Evolutionary conservation across 768 basidiomycete genomes (phyloP).

Genomic region (Rhodosporidiobolus sp.): DNA sequence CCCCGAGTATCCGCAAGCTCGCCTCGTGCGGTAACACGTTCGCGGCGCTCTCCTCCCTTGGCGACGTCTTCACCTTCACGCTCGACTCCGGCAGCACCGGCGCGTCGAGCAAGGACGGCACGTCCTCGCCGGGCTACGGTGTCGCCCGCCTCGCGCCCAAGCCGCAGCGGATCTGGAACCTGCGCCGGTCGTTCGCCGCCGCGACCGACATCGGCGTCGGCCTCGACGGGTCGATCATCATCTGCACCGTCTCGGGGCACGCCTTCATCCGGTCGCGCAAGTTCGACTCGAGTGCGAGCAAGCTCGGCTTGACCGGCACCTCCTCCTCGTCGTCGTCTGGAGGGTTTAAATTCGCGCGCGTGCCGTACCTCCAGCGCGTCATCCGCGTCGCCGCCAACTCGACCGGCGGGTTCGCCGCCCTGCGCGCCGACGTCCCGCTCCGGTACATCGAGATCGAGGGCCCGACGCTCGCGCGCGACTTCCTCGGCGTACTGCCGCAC

Average conservation of each 20-base stretch:
- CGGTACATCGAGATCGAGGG: conserved; percentile 60
- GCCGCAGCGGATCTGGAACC: conserved; percentile 86
- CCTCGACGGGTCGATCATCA: conserved; percentile 77
- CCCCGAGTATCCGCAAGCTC: conserved; percentile 72
- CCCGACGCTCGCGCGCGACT: conserved; percentile 61
- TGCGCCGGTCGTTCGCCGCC: conserved; percentile 79
- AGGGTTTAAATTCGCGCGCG: conserved; percentile 67
- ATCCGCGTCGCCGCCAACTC: conserved; percentile 77
- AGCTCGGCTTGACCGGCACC: neutral
- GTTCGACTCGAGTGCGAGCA: conserved; percentile 44
- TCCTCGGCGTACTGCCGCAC: conserved; percentile 67
- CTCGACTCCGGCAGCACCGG: conserved; percentile 47
- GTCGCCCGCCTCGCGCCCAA: conserved; percentile 49
- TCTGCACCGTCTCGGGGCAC: conserved; percentile 92
- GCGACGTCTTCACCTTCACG: conserved; percentile 86
- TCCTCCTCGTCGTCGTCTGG: conserved; percentile 22
- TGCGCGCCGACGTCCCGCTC: conserved; percentile 69
- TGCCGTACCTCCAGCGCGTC: conserved; percentile 80
- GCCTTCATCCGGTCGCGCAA: conserved; percentile 77
- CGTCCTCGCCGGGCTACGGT: conserved; percentile 15
- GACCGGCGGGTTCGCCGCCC: conserved; percentile 81
- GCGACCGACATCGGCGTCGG: conserved; percentile 86
- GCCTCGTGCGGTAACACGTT: conserved; percentile 73
- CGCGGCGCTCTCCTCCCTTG: conserved; percentile 75
- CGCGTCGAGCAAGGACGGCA: conserved; percentile 8